These are phyloP conservation scores for Thamnidium elegans DNA, from an alignment of 192 early-diverging fungal genomes.

Conservation along the genomic window DNA sequence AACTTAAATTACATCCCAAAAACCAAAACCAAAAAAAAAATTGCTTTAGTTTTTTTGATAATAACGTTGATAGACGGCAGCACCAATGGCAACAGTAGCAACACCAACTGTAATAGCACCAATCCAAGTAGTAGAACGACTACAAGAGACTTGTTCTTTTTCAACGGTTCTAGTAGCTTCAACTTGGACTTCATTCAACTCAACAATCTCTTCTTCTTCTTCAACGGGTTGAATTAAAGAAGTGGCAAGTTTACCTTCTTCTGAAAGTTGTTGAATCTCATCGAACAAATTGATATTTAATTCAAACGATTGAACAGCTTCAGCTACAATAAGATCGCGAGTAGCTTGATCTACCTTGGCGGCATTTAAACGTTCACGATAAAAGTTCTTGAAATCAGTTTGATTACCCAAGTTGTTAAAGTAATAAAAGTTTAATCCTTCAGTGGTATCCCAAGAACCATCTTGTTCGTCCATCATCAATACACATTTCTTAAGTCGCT, in stretches of 20 bases:
- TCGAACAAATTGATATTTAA: conserved; percentile 40
- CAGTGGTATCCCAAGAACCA: conserved; percentile 30
- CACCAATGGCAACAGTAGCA: conserved; percentile 18
- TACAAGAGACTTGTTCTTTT: background rate
- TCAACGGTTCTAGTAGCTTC: background rate
- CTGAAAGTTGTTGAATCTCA: conserved; percentile 25
- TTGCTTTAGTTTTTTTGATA: background rate
- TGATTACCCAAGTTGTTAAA: conserved; percentile 47
- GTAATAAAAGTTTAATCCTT: conserved; percentile 49
- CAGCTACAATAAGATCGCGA: conserved; percentile 27
- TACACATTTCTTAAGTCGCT: conserved; percentile 48
- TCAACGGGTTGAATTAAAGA: background rate
- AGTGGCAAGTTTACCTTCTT: conserved; percentile 13
- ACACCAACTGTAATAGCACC: conserved; percentile 2
- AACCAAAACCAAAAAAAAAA: background rate
- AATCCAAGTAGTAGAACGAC: background rate
- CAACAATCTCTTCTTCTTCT: background rate
- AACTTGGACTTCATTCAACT: conserved; percentile 3
- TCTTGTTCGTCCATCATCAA: conserved; percentile 41
- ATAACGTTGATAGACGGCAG: conserved; percentile 13
- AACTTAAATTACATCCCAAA: background rate
- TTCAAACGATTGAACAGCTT: conserved; percentile 28
- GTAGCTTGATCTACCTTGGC: conserved; percentile 38
- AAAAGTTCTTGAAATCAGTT: conserved; percentile 49
- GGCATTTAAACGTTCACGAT: conserved; percentile 46